Percentiles rank a stretch among this genome's conserved stretches.
Conservation (phyloP, 805 yeast species). For the Isabelozyma rhagii region DNA sequence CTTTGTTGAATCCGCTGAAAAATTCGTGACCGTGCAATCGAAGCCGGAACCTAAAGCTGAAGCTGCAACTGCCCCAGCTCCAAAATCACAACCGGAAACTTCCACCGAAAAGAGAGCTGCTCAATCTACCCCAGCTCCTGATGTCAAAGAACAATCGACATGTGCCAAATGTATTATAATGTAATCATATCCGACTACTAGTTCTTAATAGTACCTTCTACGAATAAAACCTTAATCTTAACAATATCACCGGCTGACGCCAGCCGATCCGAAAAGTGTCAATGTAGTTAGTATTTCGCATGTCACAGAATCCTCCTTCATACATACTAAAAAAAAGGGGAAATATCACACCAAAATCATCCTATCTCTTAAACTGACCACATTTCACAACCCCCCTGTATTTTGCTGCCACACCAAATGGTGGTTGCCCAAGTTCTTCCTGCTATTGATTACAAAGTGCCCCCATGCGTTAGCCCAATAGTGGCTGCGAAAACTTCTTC, state of each 20-base stretch:
- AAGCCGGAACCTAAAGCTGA: neutral
- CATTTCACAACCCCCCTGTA: neutral
- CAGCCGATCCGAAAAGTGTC: neutral
- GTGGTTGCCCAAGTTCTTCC: neutral
- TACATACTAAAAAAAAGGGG: neutral
- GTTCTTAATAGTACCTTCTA: too few species aligned
- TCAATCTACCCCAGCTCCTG: conserved; percentile 1
- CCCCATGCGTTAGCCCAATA: neutral
- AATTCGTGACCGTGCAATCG: conserved; percentile 6
- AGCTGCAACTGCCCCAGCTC: conserved; percentile 1
- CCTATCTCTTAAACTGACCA: neutral
- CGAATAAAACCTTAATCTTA: too few species aligned
- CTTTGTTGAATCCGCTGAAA: conserved; percentile 35
- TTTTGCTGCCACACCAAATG: neutral
- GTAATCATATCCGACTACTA: neutral
- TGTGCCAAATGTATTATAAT: conserved; percentile 3
- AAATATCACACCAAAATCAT: neutral
- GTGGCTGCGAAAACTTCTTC: neutral
- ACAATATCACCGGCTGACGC: too few species aligned
- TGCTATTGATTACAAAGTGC: neutral
- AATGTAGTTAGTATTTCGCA: neutral
- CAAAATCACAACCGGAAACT: neutral
- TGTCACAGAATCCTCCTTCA: neutral
- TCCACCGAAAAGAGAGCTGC: conserved; percentile 1
- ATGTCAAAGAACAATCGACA: neutral